phyloP scores from a whole-genome alignment of 192 early-diverging fungal species.

The Entophlyctis helioformis region DNA sequence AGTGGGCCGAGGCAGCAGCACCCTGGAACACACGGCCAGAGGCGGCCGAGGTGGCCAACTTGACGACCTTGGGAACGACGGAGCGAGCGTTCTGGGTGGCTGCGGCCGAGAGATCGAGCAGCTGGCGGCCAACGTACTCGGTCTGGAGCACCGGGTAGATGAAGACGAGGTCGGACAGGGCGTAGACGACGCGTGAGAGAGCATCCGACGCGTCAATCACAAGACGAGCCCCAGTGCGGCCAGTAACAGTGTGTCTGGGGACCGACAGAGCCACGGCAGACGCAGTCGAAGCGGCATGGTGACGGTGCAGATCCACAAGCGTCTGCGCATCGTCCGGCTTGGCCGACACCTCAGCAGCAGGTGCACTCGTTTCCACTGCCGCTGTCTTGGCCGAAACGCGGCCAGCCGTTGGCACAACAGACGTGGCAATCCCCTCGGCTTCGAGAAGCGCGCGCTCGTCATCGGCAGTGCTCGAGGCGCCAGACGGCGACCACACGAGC shows the following conservation, averaged over 20 bases:
- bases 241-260: constrained; percentile 2
- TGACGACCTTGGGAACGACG: constrained; percentile 53
- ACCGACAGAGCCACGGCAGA: too few species aligned
- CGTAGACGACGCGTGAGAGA: constrained; percentile 62
- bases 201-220: constrained; percentile 50
- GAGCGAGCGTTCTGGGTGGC: constrained; percentile 59
- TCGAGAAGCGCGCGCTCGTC: neutral
- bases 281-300: neutral
- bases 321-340: neutral
- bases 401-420: too few species aligned
- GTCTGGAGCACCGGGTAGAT: constrained; percentile 63
- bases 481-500: too few species aligned
- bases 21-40: too few species aligned
- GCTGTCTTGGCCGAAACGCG: too few species aligned
- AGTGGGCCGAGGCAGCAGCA: constrained; percentile 61
- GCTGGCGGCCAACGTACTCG: constrained; percentile 47
- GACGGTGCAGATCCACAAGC: neutral
- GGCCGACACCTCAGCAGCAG: too few species aligned
- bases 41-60: constrained; percentile 72
- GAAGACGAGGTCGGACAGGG: constrained; percentile 68
- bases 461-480: too few species aligned
- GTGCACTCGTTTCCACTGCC: too few species aligned
- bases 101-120: constrained; percentile 52
- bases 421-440: too few species aligned
- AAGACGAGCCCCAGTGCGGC: too few species aligned